Base-by-base conservation (phyloP, 345 rosid species). In the Hypericum androsaemum region DNA sequence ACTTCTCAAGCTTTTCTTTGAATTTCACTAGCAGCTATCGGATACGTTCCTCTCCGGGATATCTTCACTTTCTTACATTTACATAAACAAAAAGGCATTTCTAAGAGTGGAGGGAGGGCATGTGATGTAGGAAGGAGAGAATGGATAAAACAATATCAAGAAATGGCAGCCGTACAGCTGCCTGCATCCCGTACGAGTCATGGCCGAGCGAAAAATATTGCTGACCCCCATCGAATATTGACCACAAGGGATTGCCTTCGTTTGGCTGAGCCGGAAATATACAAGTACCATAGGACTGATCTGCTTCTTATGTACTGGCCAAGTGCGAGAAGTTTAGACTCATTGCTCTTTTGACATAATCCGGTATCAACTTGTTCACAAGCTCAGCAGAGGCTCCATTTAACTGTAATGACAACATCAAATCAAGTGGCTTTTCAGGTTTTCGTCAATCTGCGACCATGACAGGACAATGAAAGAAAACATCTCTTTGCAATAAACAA, bases 331-430 rank as follows among this genome's bases (percentile, higher is more conserved):
- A 67, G 59, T 58, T 70, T 37, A 69, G 62, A 57, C 61, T 76
- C 47, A 61, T 71, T 60, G 65, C 75, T 61, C 78, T 69, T 61
- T 78, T 76, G 37, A 74, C 53, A 35, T 86, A 82, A 68, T 80
- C 88, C 0, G 95, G 95, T 67, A 86, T 76, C 55, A 81, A 71
- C 73, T 78, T 72, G 69, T 61, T 77, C 61, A 79, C 74, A 44
- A 86, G 79, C 58, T 86, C 90, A 0, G 82, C 74, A 16, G 88
- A 74, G 49, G 86, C 90, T 14, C 82, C 86, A 8, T 66, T n/a
- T 48, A 83, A 52, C 95, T 86, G 80, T 37, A 56, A 32, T 5
- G 28, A 32, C 12, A 35, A 44, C 39, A 49, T 37, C 4, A 41
- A 51, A 5, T 6, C 28, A 11, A 6, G 37, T 37, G 43, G 43